These are phyloP conservation scores for Aphanoascus verrucosus DNA, from an alignment of 2,329 filamentous ascomycete genomes.

Conservation along the genomic window DNA sequence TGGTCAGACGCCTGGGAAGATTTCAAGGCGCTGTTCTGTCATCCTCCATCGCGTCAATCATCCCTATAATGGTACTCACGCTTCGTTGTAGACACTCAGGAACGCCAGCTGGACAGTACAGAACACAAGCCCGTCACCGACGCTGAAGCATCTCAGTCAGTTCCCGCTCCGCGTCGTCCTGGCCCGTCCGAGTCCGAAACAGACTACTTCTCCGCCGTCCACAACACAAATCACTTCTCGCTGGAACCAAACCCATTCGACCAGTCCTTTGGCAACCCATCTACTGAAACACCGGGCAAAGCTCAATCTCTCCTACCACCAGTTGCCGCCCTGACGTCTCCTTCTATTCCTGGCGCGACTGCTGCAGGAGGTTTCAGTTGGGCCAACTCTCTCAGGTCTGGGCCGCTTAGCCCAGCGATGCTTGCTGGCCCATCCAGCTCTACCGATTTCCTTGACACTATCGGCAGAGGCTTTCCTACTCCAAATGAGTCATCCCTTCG, in stretches of 20 bases:
- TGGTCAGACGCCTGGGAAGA: slow-evolving; percentile 6
- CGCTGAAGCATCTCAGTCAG: slow-evolving; percentile 52
- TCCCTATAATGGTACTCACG: neutral
- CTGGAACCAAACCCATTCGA: slow-evolving; percentile 93
- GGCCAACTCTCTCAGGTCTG: slow-evolving; percentile 78
- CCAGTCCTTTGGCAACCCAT: slow-evolving; percentile 67
- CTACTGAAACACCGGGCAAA: slow-evolving; percentile 69
- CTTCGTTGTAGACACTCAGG: slow-evolving; percentile 16
- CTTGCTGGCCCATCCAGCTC: slow-evolving; percentile 65
- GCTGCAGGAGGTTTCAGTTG: slow-evolving; percentile 63
- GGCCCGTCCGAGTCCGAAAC: slow-evolving; percentile 17
- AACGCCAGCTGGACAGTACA: slow-evolving; percentile 17
- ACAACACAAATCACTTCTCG: slow-evolving; percentile 41
- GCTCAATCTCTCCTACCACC: slow-evolving; percentile 69
- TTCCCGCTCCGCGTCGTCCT: slow-evolving; percentile 59
- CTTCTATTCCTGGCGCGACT: slow-evolving; percentile 66
- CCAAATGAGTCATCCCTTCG: slow-evolving; percentile 92
- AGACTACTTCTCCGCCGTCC: slow-evolving; percentile 59
- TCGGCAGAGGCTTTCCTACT: slow-evolving; percentile 79
- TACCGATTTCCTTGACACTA: slow-evolving; percentile 80
- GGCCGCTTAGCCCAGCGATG: slow-evolving; percentile 94
- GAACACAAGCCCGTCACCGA: slow-evolving; percentile 41
- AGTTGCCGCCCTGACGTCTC: slow-evolving; percentile 82
- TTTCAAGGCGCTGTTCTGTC: slow-evolving; percentile 1
- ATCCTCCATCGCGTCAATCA: neutral